Percentiles rank a stretch among this genome's conserved stretches.
phyloP scores from a whole-genome alignment of 2,329 filamentous ascomycete species.

The Talaromyces sp. region DNA sequence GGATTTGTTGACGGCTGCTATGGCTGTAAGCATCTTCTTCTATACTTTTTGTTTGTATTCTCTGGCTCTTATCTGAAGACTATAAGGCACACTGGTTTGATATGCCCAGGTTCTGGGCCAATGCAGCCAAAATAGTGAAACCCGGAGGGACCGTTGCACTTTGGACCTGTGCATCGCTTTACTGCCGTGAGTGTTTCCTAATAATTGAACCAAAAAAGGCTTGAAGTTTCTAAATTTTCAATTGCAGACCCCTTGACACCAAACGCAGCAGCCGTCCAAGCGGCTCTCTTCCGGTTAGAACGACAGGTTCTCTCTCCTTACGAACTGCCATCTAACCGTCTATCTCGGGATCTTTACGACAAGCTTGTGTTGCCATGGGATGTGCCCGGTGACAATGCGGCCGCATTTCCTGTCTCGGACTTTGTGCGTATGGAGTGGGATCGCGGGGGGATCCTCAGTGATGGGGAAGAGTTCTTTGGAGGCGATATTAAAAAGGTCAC shows the following conservation, averaged over 20 bases:
- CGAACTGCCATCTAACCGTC: slow-evolving; percentile 37
- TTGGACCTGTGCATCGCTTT: slow-evolving; percentile 34
- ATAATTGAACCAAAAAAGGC: background rate
- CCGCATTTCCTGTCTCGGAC: slow-evolving; percentile 32
- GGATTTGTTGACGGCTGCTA: slow-evolving; percentile 46
- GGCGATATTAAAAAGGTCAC: slow-evolving; percentile 3
- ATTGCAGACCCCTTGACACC: slow-evolving; percentile 25
- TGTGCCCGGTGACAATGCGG: slow-evolving; percentile 17
- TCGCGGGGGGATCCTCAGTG: slow-evolving; percentile 21
- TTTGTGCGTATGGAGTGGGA: slow-evolving; percentile 42
- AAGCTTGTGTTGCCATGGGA: slow-evolving; percentile 47
- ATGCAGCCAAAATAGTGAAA: slow-evolving; percentile 42
- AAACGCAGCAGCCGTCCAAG: slow-evolving; percentile 39
- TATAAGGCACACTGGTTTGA: slow-evolving; percentile 52
- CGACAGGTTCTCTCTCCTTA: slow-evolving; percentile 33
- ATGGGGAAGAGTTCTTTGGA: slow-evolving; percentile 24
- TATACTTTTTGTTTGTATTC: background rate
- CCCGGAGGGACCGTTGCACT: slow-evolving; percentile 51
- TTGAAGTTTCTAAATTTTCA: background rate
- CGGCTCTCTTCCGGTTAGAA: slow-evolving; percentile 34
- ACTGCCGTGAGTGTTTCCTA: slow-evolving; percentile 18
- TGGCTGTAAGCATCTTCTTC: slow-evolving; percentile 22
- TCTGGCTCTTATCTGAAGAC: background rate
- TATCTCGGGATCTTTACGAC: slow-evolving; percentile 37
- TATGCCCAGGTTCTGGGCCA: slow-evolving; percentile 45